phyloP scores from a whole-genome alignment of 805 yeast species.

The Candida endomychidarum region DNA sequence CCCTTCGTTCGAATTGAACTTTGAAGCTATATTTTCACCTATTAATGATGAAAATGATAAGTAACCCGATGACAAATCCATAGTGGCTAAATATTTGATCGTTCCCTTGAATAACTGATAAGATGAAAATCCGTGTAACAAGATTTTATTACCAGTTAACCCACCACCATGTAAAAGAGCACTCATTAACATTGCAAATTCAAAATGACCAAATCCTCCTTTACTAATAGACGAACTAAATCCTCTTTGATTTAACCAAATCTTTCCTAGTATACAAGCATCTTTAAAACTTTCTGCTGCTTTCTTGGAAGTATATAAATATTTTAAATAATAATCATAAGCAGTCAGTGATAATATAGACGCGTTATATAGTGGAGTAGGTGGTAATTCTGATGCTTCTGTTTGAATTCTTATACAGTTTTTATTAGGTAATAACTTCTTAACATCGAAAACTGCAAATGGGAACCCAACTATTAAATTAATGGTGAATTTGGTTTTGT shows the following conservation, averaged over 20 bases:
- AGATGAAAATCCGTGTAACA: conserved; percentile 85
- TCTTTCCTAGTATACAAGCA: conserved; percentile 80
- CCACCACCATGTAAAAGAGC: conserved; percentile 85
- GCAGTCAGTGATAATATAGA: conserved; percentile 70
- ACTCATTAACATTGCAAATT: conserved; percentile 79
- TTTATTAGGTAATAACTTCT: conserved; percentile 74
- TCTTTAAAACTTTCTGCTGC: conserved; percentile 79
- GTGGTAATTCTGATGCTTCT: conserved; percentile 47
- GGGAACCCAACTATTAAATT: conserved; percentile 76
- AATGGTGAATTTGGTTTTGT: conserved; percentile 68
- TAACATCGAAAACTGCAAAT: conserved; percentile 64
- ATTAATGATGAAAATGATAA: conserved; percentile 61
- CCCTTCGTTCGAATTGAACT: conserved; percentile 51
- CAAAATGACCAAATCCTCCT: conserved; percentile 92
- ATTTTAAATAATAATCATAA: conserved; percentile 69
- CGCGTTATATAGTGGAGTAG: conserved; percentile 88
- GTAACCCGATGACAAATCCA: conserved; percentile 70
- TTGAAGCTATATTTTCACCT: conserved; percentile 44
- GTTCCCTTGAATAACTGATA: conserved; percentile 93
- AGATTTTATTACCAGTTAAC: conserved; percentile 65
- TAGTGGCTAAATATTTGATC: conserved; percentile 74
- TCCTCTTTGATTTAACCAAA: conserved; percentile 91
- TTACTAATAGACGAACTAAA: conserved; percentile 59
- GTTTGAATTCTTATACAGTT: conserved; percentile 77
- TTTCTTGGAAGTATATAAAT: conserved; percentile 71